Percentiles rank a stretch among this genome's conserved stretches.
Evolutionary conservation across 2,329 filamentous ascomycete genomes (phyloP).

Genomic region (Talaromyces funiculosus): DNA sequence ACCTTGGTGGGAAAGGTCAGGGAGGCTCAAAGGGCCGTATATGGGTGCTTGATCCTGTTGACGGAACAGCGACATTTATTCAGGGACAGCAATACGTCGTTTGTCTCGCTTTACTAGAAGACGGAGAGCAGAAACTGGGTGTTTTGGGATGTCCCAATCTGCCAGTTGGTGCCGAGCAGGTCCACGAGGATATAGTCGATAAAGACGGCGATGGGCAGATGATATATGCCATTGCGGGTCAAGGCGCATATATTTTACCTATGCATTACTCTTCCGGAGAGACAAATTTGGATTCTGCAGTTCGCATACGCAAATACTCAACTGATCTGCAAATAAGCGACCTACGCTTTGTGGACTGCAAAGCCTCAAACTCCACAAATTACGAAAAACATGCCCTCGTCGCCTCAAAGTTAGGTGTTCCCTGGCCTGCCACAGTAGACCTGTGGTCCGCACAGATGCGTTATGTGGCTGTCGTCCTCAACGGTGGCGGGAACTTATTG

Average conservation of each 20-base stretch:
- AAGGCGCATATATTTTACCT: slow-evolving; percentile 38
- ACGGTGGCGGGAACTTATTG: slow-evolving; percentile 38
- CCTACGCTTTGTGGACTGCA: slow-evolving; percentile 44
- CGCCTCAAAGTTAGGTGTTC: slow-evolving; percentile 34
- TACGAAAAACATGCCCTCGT: slow-evolving; percentile 35
- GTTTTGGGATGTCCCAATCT: slow-evolving; percentile 57
- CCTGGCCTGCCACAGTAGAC: slow-evolving; percentile 45
- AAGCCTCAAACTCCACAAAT: slow-evolving; percentile 32
- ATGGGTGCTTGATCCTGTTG: slow-evolving; percentile 62
- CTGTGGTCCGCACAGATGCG: slow-evolving; percentile 52
- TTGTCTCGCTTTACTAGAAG: slow-evolving; percentile 53
- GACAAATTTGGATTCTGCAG: slow-evolving; percentile 14
- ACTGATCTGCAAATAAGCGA: slow-evolving; percentile 17
- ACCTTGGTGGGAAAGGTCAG: slow-evolving; percentile 47
- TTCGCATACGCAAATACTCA: slow-evolving; percentile 17
- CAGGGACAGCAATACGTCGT: slow-evolving; percentile 59
- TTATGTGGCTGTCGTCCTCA: slow-evolving; percentile 47
- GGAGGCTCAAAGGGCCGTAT: slow-evolving; percentile 40
- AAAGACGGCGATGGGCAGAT: slow-evolving; percentile 45
- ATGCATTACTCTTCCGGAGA: slow-evolving; percentile 25
- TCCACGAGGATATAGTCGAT: slow-evolving; percentile 40
- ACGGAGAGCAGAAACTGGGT: slow-evolving; percentile 54
- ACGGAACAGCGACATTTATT: slow-evolving; percentile 60
- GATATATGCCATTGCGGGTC: slow-evolving; percentile 44
- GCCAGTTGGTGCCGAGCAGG: not conserved